Evolutionary conservation across 176 grass and related monocot genomes (phyloP).

Genomic region (Phoenix roebelenii): DNA sequence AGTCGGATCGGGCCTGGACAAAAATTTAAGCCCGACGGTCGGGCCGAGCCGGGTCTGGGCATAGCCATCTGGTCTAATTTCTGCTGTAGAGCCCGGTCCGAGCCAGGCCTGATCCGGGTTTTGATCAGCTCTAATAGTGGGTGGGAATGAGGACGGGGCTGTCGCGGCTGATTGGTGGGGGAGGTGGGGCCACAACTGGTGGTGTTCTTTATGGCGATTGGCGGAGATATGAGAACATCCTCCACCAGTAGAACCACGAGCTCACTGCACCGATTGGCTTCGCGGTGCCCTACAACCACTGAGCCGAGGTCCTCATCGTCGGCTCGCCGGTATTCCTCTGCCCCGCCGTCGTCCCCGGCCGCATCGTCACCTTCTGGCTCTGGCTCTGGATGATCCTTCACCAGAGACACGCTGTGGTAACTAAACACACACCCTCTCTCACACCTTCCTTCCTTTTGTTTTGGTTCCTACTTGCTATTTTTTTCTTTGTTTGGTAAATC

Average conservation of each 20-base stretch:
- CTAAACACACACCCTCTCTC: too few relatives aligned
- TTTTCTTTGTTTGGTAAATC: too few relatives aligned
- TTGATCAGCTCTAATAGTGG: too few relatives aligned
- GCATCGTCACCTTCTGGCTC: slow-evolving; percentile 62
- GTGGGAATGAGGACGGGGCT: slow-evolving; percentile 57
- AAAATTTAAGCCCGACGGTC: too few relatives aligned
- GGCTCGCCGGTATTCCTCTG: slow-evolving; percentile 55
- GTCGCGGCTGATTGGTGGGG: slow-evolving; percentile 44
- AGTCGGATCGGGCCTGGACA: too few relatives aligned
- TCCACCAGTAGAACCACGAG: slow-evolving; percentile 57
- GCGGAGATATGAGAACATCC: slow-evolving; percentile 78
- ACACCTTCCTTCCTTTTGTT: too few relatives aligned
- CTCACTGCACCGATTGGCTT: slow-evolving; percentile 74
- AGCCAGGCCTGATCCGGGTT: too few relatives aligned
- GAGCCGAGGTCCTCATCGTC: slow-evolving; percentile 68
- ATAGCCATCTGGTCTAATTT: too few relatives aligned
- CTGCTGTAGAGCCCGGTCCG: too few relatives aligned
- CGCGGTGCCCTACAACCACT: slow-evolving; percentile 60
- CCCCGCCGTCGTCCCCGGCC: slow-evolving; percentile 56
- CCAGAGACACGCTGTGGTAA: slow-evolving; percentile 46
- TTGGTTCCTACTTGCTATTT: too few relatives aligned
- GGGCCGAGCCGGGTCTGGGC: too few relatives aligned
- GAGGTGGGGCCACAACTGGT: slow-evolving; percentile 56
- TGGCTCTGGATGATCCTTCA: slow-evolving; percentile 72
- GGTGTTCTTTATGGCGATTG: slow-evolving; percentile 56